Base-by-base conservation (phyloP, 345 rosid species). In the Arabidopsis thaliana region DNA sequence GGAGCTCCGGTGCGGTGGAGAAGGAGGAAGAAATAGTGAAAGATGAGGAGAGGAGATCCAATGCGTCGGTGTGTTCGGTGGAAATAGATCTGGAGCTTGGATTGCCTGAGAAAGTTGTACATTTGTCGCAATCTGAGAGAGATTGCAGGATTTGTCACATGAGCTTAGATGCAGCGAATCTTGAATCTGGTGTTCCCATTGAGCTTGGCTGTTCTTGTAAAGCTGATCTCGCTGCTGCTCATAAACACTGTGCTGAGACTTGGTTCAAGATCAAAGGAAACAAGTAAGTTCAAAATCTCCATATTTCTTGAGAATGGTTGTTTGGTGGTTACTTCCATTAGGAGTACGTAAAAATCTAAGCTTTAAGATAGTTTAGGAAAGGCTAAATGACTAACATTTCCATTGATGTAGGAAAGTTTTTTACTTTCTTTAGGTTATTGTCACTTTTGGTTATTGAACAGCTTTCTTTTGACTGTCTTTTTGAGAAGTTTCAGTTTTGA, bases 101-200 rank as follows among this genome's bases (percentile, higher is more conserved):
- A n/a, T 71, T 74, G 53, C 2, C 64, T 63, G 84, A 80, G 57
- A 77, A 76, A 24, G 72, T 70, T 45, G 51, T 76, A 67, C 85
- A 85, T 71, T 83, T 79, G 83, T 79, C 63, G 2, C 84, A 78
- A 71, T 72, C 75, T 44, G 89, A 85, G 48, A 87, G 78, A 63
- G 91, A 87, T 67, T 93, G 98, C 66, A 86, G 98, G 90, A 93
- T 93, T 82, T 93, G 98, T 75, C 96, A 90, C 67, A 80, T 90
- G 85, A 82, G 82, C 52, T 78, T 89, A 53, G 95, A 89, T 75
- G 84, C 83, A 52, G 48, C 81, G 37, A 83, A 85, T 71, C 87
- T 78, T 12, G 96, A 87, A 79, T 83, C 88, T 22, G 97, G 90
- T 6, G 56, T 82, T 37, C 85, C 86, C 10, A 85, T 93, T 41